Conservation (phyloP, 2,329 filamentous ascomycete species). For the Coniochaeta pulveracea region DNA sequence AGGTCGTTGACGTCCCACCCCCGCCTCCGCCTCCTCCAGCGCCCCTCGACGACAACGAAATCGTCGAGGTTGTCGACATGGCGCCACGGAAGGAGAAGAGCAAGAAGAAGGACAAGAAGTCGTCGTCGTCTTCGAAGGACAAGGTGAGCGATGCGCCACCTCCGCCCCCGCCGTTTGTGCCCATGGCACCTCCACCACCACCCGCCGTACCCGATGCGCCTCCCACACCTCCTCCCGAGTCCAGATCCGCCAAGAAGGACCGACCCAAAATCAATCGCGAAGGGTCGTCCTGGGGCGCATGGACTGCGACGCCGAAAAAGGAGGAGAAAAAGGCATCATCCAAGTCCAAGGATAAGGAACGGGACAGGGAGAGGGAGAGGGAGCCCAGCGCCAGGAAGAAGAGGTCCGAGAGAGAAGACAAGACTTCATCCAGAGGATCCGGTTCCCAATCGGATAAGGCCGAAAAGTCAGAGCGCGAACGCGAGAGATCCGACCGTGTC, state of each 20-base stretch:
- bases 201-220: conserved; percentile 35
- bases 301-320: conserved; percentile 44
- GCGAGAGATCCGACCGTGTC: conserved; percentile 30
- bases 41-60: conserved; percentile 27
- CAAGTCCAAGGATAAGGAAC: conserved; percentile 39
- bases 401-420: conserved; percentile 47
- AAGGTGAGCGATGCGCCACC: conserved; percentile 22
- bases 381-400: conserved; percentile 33
- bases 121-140: conserved; percentile 22
- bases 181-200: conserved; percentile 28
- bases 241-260: conserved; percentile 59
- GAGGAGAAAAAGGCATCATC: conserved; percentile 48
- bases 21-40: conserved; percentile 24
- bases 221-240: conserved; percentile 39
- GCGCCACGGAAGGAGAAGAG: conserved; percentile 29
- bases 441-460: conserved; percentile 65
- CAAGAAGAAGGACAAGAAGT: conserved; percentile 31
- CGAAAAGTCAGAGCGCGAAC: conserved; percentile 1
- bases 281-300: conserved; percentile 63
- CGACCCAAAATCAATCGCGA: conserved; percentile 66
- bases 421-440: conserved; percentile 54
- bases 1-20: conserved; percentile 20
- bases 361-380: conserved; percentile 52
- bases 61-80: conserved; percentile 39
- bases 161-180: conserved; percentile 16